These are phyloP conservation scores for Allantophomopsis cytisporea DNA, from an alignment of 2,329 filamentous ascomycete genomes.

Conservation along the genomic window DNA sequence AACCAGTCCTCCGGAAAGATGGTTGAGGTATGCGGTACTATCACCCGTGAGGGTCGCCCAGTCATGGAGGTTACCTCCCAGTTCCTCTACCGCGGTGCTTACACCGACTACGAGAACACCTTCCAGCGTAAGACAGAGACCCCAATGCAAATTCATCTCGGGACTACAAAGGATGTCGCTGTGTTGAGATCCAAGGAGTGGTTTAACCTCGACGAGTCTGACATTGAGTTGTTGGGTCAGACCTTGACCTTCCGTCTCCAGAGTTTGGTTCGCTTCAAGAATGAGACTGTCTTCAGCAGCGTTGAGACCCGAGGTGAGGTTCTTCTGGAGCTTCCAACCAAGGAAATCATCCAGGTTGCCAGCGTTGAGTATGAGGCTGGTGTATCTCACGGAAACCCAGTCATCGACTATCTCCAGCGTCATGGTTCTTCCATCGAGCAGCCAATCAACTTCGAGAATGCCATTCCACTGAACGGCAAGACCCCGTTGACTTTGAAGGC, in stretches of 20 bases:
- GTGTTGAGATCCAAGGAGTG: constrained; percentile 94
- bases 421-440: constrained; percentile 90
- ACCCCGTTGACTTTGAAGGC: constrained; percentile 78
- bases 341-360: constrained; percentile 95
- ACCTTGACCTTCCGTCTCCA: constrained; percentile 93
- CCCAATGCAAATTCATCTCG: constrained; percentile 83
- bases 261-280: constrained; percentile 87
- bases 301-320: constrained; percentile 90
- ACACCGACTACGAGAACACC: constrained; percentile 92
- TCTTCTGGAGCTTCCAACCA: constrained; percentile 84
- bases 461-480: constrained; percentile 90
- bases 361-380: constrained; percentile 92
- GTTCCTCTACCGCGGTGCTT: constrained; percentile 88
- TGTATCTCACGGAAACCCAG: constrained; percentile 85
- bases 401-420: constrained; percentile 88
- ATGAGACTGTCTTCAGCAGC: constrained; percentile 79
- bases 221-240: constrained; percentile 81
- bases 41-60: constrained; percentile 65
- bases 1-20: constrained; percentile 98
- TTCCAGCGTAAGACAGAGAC: constrained; percentile 97
- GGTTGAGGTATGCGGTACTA: constrained; percentile 98
- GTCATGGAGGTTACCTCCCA: constrained; percentile 99
- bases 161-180: constrained; percentile 80
- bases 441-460: constrained; percentile 92
- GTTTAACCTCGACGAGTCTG: constrained; percentile 79